A percentile compares a stretch with the other conserved stretches of the same genome.
phyloP scores from a whole-genome alignment of 2,329 filamentous ascomycete species.

The Corinectria fuckeliana region DNA sequence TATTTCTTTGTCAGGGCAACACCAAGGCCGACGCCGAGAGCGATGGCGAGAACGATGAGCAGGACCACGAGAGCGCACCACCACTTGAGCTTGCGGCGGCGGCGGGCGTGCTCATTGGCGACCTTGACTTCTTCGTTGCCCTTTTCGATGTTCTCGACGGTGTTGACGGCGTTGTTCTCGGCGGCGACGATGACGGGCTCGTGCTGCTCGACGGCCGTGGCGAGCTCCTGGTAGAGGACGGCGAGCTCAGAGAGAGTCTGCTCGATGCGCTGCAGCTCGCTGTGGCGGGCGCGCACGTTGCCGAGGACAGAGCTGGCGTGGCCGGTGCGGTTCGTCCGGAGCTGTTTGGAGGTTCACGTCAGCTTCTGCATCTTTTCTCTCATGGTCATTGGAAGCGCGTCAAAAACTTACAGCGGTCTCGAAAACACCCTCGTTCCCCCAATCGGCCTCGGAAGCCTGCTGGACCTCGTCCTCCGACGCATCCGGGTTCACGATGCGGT shows the following conservation, averaged over 20 bases:
- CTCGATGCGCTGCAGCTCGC: slow-evolving; percentile 83
- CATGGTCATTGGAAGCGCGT: neutral
- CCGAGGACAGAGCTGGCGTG: slow-evolving; percentile 77
- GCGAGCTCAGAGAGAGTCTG: slow-evolving; percentile 74
- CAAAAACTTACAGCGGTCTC: slow-evolving; percentile 74
- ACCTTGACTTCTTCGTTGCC: slow-evolving; percentile 73
- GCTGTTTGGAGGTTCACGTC: slow-evolving; percentile 52
- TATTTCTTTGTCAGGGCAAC: slow-evolving; percentile 48
- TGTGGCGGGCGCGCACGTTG: slow-evolving; percentile 81
- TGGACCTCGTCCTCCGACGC: slow-evolving; percentile 76
- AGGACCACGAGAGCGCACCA: slow-evolving; percentile 71
- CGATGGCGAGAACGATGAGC: slow-evolving; percentile 63
- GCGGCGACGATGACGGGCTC: slow-evolving; percentile 67
- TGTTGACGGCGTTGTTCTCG: slow-evolving; percentile 70
- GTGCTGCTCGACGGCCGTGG: slow-evolving; percentile 75
- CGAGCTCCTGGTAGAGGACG: slow-evolving; percentile 75
- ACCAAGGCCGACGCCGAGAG: slow-evolving; percentile 61
- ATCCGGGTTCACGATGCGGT: slow-evolving; percentile 81
- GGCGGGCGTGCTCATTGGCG: slow-evolving; percentile 70
- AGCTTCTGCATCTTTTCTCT: slow-evolving; percentile 11
- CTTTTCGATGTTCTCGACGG: slow-evolving; percentile 69
- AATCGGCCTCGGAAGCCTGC: slow-evolving; percentile 72
- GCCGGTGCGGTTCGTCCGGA: slow-evolving; percentile 75
- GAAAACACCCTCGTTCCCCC: slow-evolving; percentile 82
- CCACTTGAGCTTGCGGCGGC: slow-evolving; percentile 81